Base-by-base conservation (phyloP, 108 stramenopile genomes). In the Discostella pseudostelligera region DNA sequence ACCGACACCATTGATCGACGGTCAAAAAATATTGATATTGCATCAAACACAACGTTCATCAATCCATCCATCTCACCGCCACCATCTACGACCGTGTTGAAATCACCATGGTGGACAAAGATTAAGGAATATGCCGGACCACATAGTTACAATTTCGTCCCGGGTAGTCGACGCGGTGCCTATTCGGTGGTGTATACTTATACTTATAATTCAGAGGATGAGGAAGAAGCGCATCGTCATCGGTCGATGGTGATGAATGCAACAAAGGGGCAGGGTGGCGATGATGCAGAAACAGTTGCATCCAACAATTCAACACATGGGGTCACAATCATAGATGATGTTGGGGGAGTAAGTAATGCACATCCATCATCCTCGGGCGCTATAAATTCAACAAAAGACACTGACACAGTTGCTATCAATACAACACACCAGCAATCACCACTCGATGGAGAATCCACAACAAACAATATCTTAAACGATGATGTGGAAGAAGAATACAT, bases 401-500 rank as follows among this genome's bases (percentile, higher is more conserved):
- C n/a, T 12, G n/a, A 16, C 42, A 43, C 50, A 24, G 22, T 3
- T 26, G 26, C 20, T 1, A 51, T 21, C 12, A 25, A 5, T 17
- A 0, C 22, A 4, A 51, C 50, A 43, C 9, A 1, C n/a, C 42
- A 16, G 3, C 48, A 43, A 5, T 8, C 3, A 45, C 44, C 39
- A 11, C 39, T 9, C 9, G 9, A 40, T 9, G 9, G 8, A 45
- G 21, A 0, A 6, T 17, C 46, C n/a, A 47, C 13, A 0, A 20
- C 6, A 14, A 17, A 17, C 16, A 17, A 14, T 47, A n/a, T 6
- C 5, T 17, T 20, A n/a, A 47, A 47, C n/a, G 46, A 47, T 39
- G 17, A 61, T 10, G 6, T 21, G 54, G 26, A 53, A n/a, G 56
- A 61, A 37, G 81, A 82, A 67, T 82, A 79, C 68, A 82, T 82